phyloP scores from a whole-genome alignment of 768 basidiomycete genomes.

The Udeniomyces megalosporus region DNA sequence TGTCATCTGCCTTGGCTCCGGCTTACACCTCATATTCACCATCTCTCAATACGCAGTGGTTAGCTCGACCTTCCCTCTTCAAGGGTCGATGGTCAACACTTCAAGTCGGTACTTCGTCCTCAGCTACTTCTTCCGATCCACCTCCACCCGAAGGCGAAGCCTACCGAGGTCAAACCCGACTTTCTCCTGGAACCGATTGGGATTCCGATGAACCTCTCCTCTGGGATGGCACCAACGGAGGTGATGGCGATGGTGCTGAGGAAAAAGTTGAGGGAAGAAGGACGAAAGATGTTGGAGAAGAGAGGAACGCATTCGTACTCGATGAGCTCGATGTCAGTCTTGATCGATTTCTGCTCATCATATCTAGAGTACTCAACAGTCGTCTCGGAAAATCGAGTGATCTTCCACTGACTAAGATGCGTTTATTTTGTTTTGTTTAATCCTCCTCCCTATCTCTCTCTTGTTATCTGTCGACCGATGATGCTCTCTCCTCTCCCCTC shows the following conservation, averaged over 20 bases:
- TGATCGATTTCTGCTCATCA: too few relatives aligned
- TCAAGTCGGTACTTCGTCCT: constrained; percentile 4
- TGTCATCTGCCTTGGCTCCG: neutral
- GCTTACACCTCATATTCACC: constrained; percentile 50
- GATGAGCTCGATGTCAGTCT: too few relatives aligned
- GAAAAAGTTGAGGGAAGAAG: neutral
- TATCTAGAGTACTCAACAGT: too few relatives aligned
- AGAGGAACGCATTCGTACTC: neutral
- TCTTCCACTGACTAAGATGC: neutral
- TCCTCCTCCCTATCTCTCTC: neutral
- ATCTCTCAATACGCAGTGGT: constrained; percentile 39
- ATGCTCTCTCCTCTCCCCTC: neutral
- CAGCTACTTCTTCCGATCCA: too few relatives aligned
- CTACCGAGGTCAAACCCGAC: too few relatives aligned
- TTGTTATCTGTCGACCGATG: neutral
- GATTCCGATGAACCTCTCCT: too few relatives aligned
- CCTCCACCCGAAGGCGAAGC: too few relatives aligned
- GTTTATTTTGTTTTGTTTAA: neutral
- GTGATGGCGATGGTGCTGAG: neutral
- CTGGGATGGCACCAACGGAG: too few relatives aligned
- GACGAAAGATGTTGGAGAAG: neutral
- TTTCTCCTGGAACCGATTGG: too few relatives aligned
- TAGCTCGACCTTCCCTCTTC: constrained; percentile 8
- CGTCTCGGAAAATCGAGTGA: too few relatives aligned
- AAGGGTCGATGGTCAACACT: constrained; percentile 6